Percentiles rank a stretch among this genome's conserved stretches.
These are phyloP conservation scores for Pichia cactophila DNA, from an alignment of 1,139 yeast species.

Conservation along the genomic window DNA sequence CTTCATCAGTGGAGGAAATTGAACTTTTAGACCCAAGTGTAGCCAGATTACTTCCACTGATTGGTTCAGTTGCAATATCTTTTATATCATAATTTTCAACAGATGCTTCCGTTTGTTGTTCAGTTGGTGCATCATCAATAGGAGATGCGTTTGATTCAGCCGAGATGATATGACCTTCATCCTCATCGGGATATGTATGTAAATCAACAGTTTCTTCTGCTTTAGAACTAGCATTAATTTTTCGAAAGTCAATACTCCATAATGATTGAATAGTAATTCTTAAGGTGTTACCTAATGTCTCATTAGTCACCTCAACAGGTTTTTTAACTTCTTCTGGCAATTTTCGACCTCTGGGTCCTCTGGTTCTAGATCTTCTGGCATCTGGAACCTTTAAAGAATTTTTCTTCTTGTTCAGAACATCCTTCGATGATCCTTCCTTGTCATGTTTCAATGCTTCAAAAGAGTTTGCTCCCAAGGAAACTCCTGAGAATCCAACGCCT, in stretches of 20 bases:
- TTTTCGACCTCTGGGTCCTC: conserved; percentile 74
- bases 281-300: conserved; percentile 27
- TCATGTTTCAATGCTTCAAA: conserved; percentile 7
- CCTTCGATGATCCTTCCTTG: background rate
- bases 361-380: conserved; percentile 46
- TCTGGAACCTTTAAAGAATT: conserved; percentile 22
- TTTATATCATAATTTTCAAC: no score
- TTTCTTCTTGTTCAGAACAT: background rate
- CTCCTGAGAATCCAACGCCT: conserved; percentile 60
- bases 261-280: conserved; percentile 31
- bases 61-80: no score
- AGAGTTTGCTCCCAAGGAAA: conserved; percentile 28
- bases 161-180: no score
- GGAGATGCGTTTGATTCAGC: no score
- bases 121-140: no score
- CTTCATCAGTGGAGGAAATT: no score
- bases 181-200: background rate
- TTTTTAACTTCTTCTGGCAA: conserved; percentile 56
- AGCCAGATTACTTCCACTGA: no score
- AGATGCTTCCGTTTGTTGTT: no score
- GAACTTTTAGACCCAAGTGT: no score
- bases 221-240: background rate
- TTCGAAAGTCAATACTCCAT: conserved; percentile 29
- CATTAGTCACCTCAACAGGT: conserved; percentile 36
- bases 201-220: background rate